Conservation (phyloP, 2,329 filamentous ascomycete genomes). For the Ophiostoma pallidulum region DNA sequence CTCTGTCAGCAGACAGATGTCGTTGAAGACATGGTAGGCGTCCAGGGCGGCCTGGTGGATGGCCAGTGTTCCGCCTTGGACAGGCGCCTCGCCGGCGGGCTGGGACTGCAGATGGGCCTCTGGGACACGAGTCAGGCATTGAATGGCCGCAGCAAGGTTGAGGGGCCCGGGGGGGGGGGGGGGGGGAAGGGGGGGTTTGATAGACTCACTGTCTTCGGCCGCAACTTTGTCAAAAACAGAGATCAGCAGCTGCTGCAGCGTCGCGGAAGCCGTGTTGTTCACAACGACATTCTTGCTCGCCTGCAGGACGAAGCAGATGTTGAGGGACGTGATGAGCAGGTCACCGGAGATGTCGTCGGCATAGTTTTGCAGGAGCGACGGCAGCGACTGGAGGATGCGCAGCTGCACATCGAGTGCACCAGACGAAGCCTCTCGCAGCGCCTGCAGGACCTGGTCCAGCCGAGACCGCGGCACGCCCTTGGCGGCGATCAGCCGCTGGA, state of each 20-base stretch:
- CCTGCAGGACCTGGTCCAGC: slow-evolving; percentile 78
- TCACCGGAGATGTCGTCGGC: slow-evolving; percentile 70
- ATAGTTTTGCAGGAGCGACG: slow-evolving; percentile 85
- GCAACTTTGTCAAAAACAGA: slow-evolving; percentile 89
- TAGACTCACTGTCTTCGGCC: slow-evolving; percentile 56
- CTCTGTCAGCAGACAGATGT: slow-evolving; percentile 80
- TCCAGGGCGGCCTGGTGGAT: slow-evolving; percentile 72
- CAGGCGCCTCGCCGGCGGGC: slow-evolving; percentile 56
- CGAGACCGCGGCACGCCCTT: slow-evolving; percentile 69
- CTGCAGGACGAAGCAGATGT: slow-evolving; percentile 87
- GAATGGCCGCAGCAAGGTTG: background rate
- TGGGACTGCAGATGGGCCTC: slow-evolving; percentile 35
- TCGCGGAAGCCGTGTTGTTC: slow-evolving; percentile 93
- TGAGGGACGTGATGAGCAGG: slow-evolving; percentile 69
- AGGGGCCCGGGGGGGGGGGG: too few relatives aligned
- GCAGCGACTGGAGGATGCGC: slow-evolving; percentile 87
- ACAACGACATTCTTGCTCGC: slow-evolving; percentile 88
- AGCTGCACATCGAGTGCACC: slow-evolving; percentile 82
- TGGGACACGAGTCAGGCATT: background rate
- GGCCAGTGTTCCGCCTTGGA: slow-evolving; percentile 53
- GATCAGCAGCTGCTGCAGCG: slow-evolving; percentile 85
- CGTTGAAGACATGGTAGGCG: slow-evolving; percentile 78
- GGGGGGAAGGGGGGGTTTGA: too few relatives aligned
- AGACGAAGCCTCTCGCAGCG: slow-evolving; percentile 74
- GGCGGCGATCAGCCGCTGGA: slow-evolving; percentile 80